Evolutionary conservation across 2,329 filamentous ascomycete genomes (phyloP).

Genomic region (Botrytis byssoidea): DNA sequence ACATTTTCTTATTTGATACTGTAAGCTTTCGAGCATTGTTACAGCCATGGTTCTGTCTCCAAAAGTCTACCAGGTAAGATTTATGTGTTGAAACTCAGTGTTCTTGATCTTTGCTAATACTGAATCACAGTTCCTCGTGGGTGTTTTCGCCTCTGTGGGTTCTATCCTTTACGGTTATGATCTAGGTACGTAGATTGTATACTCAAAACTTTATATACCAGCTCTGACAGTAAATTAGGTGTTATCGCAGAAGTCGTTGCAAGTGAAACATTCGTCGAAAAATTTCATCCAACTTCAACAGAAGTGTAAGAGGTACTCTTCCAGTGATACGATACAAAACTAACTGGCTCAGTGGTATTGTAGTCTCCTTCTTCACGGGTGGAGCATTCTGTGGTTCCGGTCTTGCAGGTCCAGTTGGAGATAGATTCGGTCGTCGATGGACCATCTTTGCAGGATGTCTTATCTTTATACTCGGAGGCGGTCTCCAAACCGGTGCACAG

Average conservation of each 20-base stretch:
- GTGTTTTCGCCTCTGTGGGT: slow-evolving; percentile 53
- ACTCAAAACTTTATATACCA: slow-evolving; percentile 21
- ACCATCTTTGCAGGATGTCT: slow-evolving; percentile 72
- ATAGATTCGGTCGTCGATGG: slow-evolving; percentile 63
- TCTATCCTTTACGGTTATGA: slow-evolving; percentile 57
- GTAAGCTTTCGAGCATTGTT: slow-evolving; percentile 15
- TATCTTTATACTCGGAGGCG: slow-evolving; percentile 70
- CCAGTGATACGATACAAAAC: background rate
- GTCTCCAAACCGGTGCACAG: slow-evolving; percentile 68
- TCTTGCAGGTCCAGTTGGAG: slow-evolving; percentile 47
- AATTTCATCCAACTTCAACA: slow-evolving; percentile 41
- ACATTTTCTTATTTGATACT: background rate
- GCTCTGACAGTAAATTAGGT: slow-evolving; percentile 4
- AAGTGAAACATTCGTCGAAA: slow-evolving; percentile 45
- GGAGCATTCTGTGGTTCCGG: slow-evolving; percentile 62
- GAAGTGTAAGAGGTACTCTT: slow-evolving; percentile 31
- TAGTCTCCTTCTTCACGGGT: slow-evolving; percentile 75
- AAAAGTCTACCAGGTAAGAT: slow-evolving; percentile 38
- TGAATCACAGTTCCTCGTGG: slow-evolving; percentile 40
- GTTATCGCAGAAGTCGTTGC: slow-evolving; percentile 43
- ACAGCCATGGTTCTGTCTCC: slow-evolving; percentile 34
- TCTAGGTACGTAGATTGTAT: slow-evolving; percentile 47
- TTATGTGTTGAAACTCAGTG: background rate
- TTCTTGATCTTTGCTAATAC: background rate
- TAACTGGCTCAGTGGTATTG: slow-evolving; percentile 56